These are phyloP conservation scores for Iodosphaeria phyllophila DNA, from an alignment of 2,329 filamentous ascomycete genomes.

Conservation along the genomic window DNA sequence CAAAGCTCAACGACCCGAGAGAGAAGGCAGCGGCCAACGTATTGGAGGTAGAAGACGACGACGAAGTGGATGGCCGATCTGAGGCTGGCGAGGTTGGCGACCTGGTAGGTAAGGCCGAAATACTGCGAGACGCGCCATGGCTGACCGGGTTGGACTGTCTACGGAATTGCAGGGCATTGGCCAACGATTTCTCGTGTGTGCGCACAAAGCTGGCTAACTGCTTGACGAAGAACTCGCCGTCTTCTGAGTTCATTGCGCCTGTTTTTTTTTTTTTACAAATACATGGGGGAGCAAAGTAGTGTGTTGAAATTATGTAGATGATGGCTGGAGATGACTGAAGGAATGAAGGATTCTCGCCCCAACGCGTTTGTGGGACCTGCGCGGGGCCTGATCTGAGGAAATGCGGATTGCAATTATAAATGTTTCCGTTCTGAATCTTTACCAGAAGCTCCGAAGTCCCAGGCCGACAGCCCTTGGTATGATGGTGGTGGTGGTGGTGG, in stretches of 20 bases:
- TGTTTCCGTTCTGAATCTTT: too few species aligned
- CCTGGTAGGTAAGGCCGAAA: constrained; percentile 32
- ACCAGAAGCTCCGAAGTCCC: too few species aligned
- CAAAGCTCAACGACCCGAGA: constrained; percentile 66
- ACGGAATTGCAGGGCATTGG: constrained; percentile 81
- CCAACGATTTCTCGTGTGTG: constrained; percentile 90
- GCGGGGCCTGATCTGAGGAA: too few species aligned
- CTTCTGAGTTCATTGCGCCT: constrained; percentile 88
- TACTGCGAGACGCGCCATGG: constrained; percentile 49
- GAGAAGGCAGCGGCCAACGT: constrained; percentile 74
- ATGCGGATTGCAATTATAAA: too few species aligned
- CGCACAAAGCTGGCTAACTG: constrained; percentile 92
- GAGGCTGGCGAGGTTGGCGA: constrained; percentile 36
- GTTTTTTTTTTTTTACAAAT: constrained; percentile 25
- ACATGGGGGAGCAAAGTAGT: constrained; percentile 21
- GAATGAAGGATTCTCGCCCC: too few species aligned
- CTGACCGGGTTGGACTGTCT: constrained; percentile 45
- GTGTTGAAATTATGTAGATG: too few species aligned
- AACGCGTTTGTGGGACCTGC: too few species aligned
- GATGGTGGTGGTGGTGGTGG: too few species aligned
- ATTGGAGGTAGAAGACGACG: constrained; percentile 50
- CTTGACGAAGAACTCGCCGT: constrained; percentile 83
- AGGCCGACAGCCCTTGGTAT: too few species aligned
- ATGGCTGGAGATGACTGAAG: too few species aligned
- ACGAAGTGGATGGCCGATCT: constrained; percentile 43